Percentiles rank a stretch among this genome's conserved stretches.
Evolutionary conservation across 2,329 filamentous ascomycete genomes (phyloP).

Genomic region (Aureobasidium lini): DNA sequence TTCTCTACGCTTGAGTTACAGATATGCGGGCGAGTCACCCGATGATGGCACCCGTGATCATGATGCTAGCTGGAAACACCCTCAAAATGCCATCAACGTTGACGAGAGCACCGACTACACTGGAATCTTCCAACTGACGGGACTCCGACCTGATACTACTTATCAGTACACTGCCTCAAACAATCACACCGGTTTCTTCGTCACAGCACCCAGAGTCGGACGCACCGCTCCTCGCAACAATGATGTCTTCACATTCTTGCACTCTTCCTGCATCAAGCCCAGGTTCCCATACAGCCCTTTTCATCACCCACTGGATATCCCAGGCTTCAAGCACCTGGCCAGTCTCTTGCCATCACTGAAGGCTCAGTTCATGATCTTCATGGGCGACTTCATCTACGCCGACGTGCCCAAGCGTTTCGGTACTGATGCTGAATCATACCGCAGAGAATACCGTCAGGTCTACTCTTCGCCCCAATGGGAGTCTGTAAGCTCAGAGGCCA

Average conservation of each 20-base stretch:
- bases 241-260: constrained; percentile 75
- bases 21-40: constrained; percentile 29
- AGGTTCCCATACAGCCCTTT: constrained; percentile 82
- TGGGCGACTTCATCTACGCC: constrained; percentile 83
- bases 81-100: constrained; percentile 58
- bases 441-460: constrained; percentile 88
- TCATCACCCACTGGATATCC: constrained; percentile 75
- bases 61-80: constrained; percentile 59
- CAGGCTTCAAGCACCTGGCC: constrained; percentile 70
- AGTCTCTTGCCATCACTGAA: constrained; percentile 63
- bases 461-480: constrained; percentile 93
- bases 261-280: constrained; percentile 86
- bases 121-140: constrained; percentile 56
- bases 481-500: constrained; percentile 13
- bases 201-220: constrained; percentile 65
- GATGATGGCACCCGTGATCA: constrained; percentile 47
- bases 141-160: constrained; percentile 60
- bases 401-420: constrained; percentile 82
- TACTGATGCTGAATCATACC: constrained; percentile 64
- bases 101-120: constrained; percentile 79
- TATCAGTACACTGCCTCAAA: constrained; percentile 86
- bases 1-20: constrained; percentile 64
- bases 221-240: constrained; percentile 45
- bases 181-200: constrained; percentile 76
- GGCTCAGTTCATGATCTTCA: constrained; percentile 64